Conservation (phyloP, 768 basidiomycete genomes). For the Trametes sanguinea region DNA sequence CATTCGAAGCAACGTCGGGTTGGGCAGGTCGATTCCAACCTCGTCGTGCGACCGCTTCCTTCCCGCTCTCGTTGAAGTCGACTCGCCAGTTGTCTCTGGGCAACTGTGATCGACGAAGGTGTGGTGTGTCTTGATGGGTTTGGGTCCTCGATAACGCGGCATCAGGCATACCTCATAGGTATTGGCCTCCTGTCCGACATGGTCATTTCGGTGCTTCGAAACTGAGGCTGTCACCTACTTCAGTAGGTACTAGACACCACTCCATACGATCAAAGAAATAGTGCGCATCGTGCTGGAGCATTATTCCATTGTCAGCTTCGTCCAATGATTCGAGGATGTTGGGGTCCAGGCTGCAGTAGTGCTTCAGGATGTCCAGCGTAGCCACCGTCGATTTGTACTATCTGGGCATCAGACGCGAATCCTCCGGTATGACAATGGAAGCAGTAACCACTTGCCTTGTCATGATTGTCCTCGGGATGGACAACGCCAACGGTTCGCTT, state of each 20-base stretch:
- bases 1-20: neutral
- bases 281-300: neutral
- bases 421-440: neutral
- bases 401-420: neutral
- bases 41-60: neutral
- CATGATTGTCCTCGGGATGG: neutral
- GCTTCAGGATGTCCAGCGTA: neutral
- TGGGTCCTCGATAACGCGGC: neutral
- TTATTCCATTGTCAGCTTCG: neutral
- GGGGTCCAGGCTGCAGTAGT: neutral
- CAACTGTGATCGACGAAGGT: neutral
- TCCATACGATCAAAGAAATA: neutral
- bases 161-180: neutral
- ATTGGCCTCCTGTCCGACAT: neutral
- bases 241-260: neutral
- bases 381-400: neutral
- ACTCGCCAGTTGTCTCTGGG: neutral
- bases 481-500: neutral
- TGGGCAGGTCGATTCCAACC: neutral
- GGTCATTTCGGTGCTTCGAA: neutral
- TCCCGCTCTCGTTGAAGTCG: neutral
- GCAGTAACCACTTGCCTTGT: neutral
- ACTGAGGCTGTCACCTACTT: neutral
- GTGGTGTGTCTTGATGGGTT: neutral
- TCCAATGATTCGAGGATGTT: neutral